Evolutionary conservation across 352 stramenopile species (phyloP).

Genomic region (Thalassiosira delicatula): DNA sequence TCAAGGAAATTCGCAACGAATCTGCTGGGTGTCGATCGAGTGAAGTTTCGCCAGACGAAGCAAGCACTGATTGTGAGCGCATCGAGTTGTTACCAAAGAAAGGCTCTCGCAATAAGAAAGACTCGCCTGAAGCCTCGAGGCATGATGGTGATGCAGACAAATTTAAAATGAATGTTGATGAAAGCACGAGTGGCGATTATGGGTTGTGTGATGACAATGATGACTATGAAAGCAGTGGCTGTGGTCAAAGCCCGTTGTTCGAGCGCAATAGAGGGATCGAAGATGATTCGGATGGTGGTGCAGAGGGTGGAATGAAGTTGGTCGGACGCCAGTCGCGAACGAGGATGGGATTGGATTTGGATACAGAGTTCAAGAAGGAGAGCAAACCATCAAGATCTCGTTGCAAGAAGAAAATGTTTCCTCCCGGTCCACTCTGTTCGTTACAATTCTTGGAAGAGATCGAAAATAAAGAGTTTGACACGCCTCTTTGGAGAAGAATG

Average conservation of each 20-base stretch:
- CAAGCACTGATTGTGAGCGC: neutral
- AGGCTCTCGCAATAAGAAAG: neutral
- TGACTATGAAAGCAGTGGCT: slow-evolving; percentile 30
- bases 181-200: neutral
- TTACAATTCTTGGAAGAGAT: slow-evolving; percentile 64
- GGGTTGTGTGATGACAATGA: too few relatives aligned
- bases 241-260: slow-evolving; percentile 29
- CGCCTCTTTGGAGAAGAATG: slow-evolving; percentile 52
- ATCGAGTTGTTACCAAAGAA: slow-evolving; percentile 4
- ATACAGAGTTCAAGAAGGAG: slow-evolving; percentile 32
- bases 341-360: slow-evolving; percentile 19
- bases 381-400: slow-evolving; percentile 19
- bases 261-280: slow-evolving; percentile 8
- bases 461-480: slow-evolving; percentile 40
- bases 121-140: slow-evolving; percentile 23
- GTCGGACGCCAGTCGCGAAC: neutral
- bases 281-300: slow-evolving; percentile 4
- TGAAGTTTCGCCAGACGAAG: slow-evolving; percentile 10
- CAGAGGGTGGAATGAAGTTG: neutral
- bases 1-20: slow-evolving; percentile 41
- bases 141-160: slow-evolving; percentile 22
- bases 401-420: slow-evolving; percentile 53
- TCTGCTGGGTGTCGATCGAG: slow-evolving; percentile 33
- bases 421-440: slow-evolving; percentile 59
- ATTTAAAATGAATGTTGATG: slow-evolving; percentile 19